These are phyloP conservation scores for Gentiana dahurica DNA, from an alignment of 257 asterid species.

Conservation along the genomic window DNA sequence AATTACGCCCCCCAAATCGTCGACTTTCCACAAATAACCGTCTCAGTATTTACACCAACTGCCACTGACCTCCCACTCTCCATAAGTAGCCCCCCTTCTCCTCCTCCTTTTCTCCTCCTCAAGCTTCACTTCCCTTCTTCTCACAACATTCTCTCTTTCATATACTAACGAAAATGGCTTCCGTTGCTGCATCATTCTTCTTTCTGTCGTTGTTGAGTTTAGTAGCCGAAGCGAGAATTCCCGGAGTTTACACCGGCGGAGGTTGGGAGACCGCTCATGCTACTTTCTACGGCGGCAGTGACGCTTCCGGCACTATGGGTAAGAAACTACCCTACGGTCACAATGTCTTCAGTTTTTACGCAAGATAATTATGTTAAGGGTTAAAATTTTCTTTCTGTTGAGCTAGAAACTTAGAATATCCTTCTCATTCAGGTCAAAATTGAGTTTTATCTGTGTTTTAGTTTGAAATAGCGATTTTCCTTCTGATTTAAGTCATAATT, in stretches of 20 bases:
- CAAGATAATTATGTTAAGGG: too few species aligned
- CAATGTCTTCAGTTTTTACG: too few species aligned
- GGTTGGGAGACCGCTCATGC: slow-evolving; percentile 71
- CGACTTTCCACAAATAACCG: neutral
- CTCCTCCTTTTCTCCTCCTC: slow-evolving; percentile 26
- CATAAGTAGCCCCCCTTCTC: slow-evolving; percentile 53
- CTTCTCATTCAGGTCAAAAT: too few species aligned
- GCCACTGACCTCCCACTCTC: slow-evolving; percentile 42
- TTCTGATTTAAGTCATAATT: too few species aligned
- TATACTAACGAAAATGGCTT: neutral
- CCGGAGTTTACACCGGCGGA: slow-evolving; percentile 60
- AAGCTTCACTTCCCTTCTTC: slow-evolving; percentile 3
- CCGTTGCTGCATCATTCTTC: slow-evolving; percentile 17
- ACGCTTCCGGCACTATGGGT: slow-evolving; percentile 96
- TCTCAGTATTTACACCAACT: slow-evolving; percentile 20
- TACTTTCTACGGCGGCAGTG: slow-evolving; percentile 84
- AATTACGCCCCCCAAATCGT: neutral
- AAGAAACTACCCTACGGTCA: neutral
- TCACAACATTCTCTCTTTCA: neutral
- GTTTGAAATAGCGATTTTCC: too few species aligned
- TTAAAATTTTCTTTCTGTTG: too few species aligned
- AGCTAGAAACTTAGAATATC: too few species aligned
- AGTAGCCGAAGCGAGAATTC: slow-evolving; percentile 33
- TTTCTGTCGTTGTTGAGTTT: slow-evolving; percentile 10
- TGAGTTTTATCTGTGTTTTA: too few species aligned